Evolutionary conservation across 768 basidiomycete genomes (phyloP), one percentile per base, ranked within the genome.

Genomic region (Leucocoprinus birnbaumii): DNA sequence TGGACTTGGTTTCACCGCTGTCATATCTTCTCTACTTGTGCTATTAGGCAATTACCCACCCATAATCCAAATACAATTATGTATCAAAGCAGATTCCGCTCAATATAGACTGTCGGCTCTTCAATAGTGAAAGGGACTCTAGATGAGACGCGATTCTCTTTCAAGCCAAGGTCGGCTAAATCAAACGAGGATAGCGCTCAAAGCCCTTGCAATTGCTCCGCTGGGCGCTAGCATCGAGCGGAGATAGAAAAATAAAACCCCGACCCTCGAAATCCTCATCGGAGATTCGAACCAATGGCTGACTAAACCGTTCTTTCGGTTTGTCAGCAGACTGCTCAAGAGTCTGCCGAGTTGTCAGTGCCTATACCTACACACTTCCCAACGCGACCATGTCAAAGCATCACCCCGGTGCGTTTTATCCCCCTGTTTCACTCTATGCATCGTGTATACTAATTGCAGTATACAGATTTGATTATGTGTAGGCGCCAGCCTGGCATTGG

Each of bases 401-500:
- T 69, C 91, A 93, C 71, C 91, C 91, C 58, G 90, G 89, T 89
- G 55, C 43, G 71, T 48, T 37, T 45, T 16, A 13, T 19, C 40
- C 31, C 31, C 11, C 31, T 31, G 6, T 11, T 8, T 21, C 2
- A 13, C 22, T 18, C 14, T 52, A 9, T 13, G 27, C 51, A n/a
- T 53, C 38, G 47, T 24, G 61, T 48, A 61, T 37, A 38, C 58
- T n/a, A 42, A 22, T 8, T 38, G 1, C 11, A 6, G 22, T 40
- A 25, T 47, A 6, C 50, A 95, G 96, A 99, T 85, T 72, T 99
- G 44, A 95, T 99, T 62, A 96, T 98, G 94, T 99, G 96, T 73
- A 81, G 96, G 70, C 87, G 94, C 55, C 95, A 98, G 71, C 89
- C 97, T 62, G 97, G 97, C 60, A 98, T 98, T 54, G 95, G 95